Evolutionary conservation across 192 early-diverging fungal species (phyloP).

Genomic region (Entophlyctis helioformis): DNA sequence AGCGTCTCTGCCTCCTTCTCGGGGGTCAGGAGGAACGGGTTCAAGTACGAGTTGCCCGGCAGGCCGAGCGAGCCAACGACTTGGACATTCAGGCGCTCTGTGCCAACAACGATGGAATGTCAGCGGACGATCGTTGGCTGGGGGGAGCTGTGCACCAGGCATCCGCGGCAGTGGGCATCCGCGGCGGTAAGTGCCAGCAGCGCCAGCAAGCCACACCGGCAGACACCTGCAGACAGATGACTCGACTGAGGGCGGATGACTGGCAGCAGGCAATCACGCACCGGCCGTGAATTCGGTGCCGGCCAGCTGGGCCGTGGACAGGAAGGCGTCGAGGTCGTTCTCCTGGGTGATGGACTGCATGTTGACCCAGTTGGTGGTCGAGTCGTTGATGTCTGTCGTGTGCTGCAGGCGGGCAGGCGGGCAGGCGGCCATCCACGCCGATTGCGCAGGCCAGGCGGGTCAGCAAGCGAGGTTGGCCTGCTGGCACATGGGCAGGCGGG

Average conservation of each 20-base stretch:
- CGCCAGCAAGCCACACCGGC: too few species aligned
- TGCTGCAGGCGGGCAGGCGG: slow-evolving; percentile 31
- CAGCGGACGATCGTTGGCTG: too few species aligned
- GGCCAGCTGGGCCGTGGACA: slow-evolving; percentile 87
- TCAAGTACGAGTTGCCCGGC: slow-evolving; percentile 50
- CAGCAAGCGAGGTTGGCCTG: not conserved
- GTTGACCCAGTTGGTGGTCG: slow-evolving; percentile 62
- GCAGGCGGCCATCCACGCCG: too few species aligned
- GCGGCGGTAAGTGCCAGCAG: too few species aligned
- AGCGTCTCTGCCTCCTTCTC: slow-evolving; percentile 69
- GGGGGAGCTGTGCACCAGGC: too few species aligned
- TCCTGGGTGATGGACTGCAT: slow-evolving; percentile 95
- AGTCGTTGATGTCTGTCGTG: slow-evolving; percentile 77
- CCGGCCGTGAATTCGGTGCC: slow-evolving; percentile 88
- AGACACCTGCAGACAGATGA: too few species aligned
- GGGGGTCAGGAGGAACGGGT: slow-evolving; percentile 71
- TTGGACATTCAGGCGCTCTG: slow-evolving; percentile 72
- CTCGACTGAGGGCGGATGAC: too few species aligned
- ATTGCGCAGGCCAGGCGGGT: not conserved
- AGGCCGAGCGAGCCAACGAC: too few species aligned
- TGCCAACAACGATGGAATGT: slow-evolving; percentile 3
- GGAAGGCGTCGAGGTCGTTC: slow-evolving; percentile 91
- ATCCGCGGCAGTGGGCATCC: too few species aligned
- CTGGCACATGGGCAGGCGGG: not conserved
- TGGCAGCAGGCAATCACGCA: slow-evolving; percentile 14